Evolutionary conservation across 768 basidiomycete species (phyloP).

Genomic region (Lentinula sp.): DNA sequence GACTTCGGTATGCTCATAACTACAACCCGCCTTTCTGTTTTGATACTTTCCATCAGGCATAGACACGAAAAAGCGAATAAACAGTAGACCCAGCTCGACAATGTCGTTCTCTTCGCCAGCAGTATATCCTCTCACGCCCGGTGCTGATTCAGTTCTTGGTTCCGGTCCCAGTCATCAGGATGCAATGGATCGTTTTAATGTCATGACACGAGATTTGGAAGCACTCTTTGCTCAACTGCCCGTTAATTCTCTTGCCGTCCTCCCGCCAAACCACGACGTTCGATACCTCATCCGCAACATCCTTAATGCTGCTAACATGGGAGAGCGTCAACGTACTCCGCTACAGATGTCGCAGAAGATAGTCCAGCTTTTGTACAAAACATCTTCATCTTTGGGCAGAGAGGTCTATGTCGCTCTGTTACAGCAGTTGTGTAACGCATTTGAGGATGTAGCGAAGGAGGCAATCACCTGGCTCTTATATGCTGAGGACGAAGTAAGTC

Average conservation of each 20-base stretch:
- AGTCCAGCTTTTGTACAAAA: constrained; percentile 92
- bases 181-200: constrained; percentile 83
- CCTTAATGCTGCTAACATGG: constrained; percentile 70
- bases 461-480: constrained; percentile 95
- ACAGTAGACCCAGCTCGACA: constrained; percentile 68
- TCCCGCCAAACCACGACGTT: constrained; percentile 83
- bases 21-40: neutral
- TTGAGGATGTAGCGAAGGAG: constrained; percentile 92
- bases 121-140: constrained; percentile 58
- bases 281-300: constrained; percentile 82
- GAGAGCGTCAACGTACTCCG: constrained; percentile 80
- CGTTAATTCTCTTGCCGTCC: constrained; percentile 56
- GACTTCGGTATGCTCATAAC: constrained; percentile 66
- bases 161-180: constrained; percentile 63
- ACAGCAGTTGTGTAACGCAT: constrained; percentile 82
- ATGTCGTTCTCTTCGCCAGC: constrained; percentile 45
- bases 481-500: constrained; percentile 87
- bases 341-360: constrained; percentile 94
- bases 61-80: constrained; percentile 50
- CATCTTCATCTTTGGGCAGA: constrained; percentile 74
- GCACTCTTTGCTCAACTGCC: constrained; percentile 73
- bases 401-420: constrained; percentile 91
- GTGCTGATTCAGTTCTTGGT: constrained; percentile 44
- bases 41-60: constrained; percentile 29
- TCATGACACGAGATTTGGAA: constrained; percentile 69